These are phyloP conservation scores for Monascus ruber DNA, from an alignment of 2,329 filamentous ascomycete species.

Conservation along the genomic window DNA sequence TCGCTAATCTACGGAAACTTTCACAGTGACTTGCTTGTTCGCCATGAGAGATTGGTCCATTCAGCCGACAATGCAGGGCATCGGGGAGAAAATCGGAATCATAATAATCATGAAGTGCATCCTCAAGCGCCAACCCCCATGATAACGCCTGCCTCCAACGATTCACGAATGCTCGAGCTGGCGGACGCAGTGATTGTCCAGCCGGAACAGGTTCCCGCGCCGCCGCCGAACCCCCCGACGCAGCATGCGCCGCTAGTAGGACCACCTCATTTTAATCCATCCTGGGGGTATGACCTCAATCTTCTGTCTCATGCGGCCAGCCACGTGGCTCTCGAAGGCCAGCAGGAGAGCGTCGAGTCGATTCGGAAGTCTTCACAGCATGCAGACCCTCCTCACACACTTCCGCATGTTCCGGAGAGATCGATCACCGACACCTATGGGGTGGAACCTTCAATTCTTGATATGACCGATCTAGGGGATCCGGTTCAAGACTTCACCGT, in stretches of 20 bases:
- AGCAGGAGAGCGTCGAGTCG: slow-evolving; percentile 30
- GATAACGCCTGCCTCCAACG: slow-evolving; percentile 26
- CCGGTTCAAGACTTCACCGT: slow-evolving; percentile 39
- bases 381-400: slow-evolving; percentile 24
- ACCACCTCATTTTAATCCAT: slow-evolving; percentile 37
- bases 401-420: slow-evolving; percentile 22
- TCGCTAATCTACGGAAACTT: slow-evolving; percentile 14
- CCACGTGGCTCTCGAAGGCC: slow-evolving; percentile 37
- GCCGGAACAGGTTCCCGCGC: slow-evolving; percentile 20
- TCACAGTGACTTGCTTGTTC: slow-evolving; percentile 35
- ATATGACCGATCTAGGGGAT: slow-evolving; percentile 36
- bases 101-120: slow-evolving; percentile 17
- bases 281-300: slow-evolving; percentile 41
- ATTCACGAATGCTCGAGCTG: slow-evolving; percentile 35
- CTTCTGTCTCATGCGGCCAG: slow-evolving; percentile 38
- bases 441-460: slow-evolving; percentile 34
- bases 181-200: slow-evolving; percentile 34
- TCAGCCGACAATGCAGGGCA: slow-evolving; percentile 30
- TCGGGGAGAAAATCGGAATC: slow-evolving; percentile 25
- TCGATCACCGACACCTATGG: slow-evolving; percentile 32
- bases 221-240: slow-evolving; percentile 25
- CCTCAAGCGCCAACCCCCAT: slow-evolving; percentile 25
- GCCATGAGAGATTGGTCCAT: slow-evolving; percentile 39
- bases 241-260: slow-evolving; percentile 30
- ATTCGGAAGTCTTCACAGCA: slow-evolving; percentile 24